Evolutionary conservation across 495 filamentous ascomycete species (phyloP).

Genomic region (Halenospora varia): DNA sequence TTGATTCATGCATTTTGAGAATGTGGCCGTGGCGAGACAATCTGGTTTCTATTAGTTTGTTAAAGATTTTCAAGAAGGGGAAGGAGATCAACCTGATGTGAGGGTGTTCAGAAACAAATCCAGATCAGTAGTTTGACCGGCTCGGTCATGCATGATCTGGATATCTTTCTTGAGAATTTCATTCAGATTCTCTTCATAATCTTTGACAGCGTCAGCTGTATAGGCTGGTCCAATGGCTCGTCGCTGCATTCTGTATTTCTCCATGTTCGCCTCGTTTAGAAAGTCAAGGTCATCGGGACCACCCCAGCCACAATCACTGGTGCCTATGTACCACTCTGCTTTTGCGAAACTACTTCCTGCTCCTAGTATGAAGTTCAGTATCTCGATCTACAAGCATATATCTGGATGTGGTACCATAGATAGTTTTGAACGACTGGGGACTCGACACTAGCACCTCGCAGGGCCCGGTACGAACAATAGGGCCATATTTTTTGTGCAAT

Average conservation of each 20-base stretch:
- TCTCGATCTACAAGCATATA: neutral
- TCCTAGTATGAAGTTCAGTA: conserved; percentile 9
- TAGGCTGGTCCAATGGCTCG: conserved; percentile 36
- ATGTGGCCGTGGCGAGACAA: neutral
- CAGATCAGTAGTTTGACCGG: neutral
- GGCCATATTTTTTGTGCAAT: conserved; percentile 49
- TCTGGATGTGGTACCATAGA: conserved; percentile 9
- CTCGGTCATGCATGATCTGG: neutral
- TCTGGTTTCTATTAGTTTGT: neutral
- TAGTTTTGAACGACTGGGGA: conserved; percentile 32
- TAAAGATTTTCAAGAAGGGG: neutral
- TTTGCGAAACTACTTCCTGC: conserved; percentile 16
- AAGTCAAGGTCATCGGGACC: conserved; percentile 16
- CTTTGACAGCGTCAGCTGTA: conserved; percentile 29
- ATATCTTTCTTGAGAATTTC: conserved; percentile 23
- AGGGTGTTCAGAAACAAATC: conserved; percentile 3
- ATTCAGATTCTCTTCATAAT: conserved; percentile 32
- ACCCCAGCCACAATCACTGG: conserved; percentile 12
- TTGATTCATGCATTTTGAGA: neutral
- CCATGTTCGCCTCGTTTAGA: conserved; percentile 29
- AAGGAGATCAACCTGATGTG: neutral
- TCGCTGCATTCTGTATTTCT: conserved; percentile 37
- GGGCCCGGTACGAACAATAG: conserved; percentile 53
- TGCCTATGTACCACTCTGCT: conserved; percentile 18
- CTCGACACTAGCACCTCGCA: conserved; percentile 51